Evolutionary conservation across 2,329 filamentous ascomycete species (phyloP).

Genomic region (Fusarium veterinarium): DNA sequence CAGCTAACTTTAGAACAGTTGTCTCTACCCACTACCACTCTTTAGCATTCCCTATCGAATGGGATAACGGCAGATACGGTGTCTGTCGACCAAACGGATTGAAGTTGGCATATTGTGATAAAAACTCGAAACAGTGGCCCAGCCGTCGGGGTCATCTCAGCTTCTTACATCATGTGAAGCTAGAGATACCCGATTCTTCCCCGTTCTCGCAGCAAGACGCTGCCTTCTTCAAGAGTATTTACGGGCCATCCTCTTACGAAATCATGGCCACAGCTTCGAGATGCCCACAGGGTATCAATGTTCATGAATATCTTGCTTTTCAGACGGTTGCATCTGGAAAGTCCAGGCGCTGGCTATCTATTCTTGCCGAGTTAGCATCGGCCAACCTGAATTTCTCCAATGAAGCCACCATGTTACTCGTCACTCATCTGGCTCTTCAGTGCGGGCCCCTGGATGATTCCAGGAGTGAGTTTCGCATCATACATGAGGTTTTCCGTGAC

Average conservation of each 20-base stretch:
- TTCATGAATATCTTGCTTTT: conserved; percentile 66
- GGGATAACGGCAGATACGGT: conserved; percentile 41
- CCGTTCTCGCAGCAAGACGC: conserved; percentile 36
- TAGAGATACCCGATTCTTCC: conserved; percentile 31
- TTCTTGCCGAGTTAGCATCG: conserved; percentile 62
- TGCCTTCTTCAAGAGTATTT: conserved; percentile 23
- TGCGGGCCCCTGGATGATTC: conserved; percentile 58
- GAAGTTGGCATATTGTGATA: conserved; percentile 36
- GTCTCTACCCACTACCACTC: conserved; percentile 44
- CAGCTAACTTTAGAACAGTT: conserved; percentile 31
- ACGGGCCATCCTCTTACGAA: conserved; percentile 65
- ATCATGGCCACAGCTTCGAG: conserved; percentile 61
- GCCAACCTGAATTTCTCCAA: conserved; percentile 71
- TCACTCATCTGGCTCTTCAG: conserved; percentile 65
- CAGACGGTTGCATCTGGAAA: conserved; percentile 61
- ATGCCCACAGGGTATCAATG: conserved; percentile 60
- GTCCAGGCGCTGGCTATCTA: conserved; percentile 59
- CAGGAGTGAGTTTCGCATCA: conserved; percentile 51
- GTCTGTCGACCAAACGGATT: conserved; percentile 43
- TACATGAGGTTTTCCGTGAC: conserved; percentile 64
- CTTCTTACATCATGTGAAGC: conserved; percentile 38
- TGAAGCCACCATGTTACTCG: conserved; percentile 60
- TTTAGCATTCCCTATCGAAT: conserved; percentile 45
- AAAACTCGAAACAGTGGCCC: conserved; percentile 30
- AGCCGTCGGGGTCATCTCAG: conserved; percentile 26